These are phyloP conservation scores for Suillus sp. DNA, from an alignment of 768 basidiomycete genomes.

Conservation along the genomic window DNA sequence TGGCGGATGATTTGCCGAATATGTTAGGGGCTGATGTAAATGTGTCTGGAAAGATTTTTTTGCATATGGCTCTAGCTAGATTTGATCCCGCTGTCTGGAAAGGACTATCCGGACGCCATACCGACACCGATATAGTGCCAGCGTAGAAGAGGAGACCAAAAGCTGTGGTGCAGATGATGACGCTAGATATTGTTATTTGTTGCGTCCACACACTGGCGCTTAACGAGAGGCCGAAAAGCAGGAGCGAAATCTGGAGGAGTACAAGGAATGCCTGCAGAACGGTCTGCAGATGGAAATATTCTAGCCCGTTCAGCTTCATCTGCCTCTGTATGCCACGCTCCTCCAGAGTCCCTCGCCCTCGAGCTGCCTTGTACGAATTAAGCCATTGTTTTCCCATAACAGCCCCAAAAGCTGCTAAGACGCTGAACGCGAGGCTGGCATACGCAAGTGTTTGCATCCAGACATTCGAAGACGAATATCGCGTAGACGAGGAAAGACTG, in stretches of 20 bases:
- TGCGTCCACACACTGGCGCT: background rate
- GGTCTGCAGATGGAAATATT: background rate
- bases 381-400: constrained; percentile 9
- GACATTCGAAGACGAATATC: background rate
- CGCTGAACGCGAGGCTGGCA: background rate
- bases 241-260: background rate
- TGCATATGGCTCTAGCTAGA: background rate
- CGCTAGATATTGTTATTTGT: background rate
- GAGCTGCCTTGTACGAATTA: background rate
- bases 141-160: background rate
- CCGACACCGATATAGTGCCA: background rate
- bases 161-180: constrained; percentile 1
- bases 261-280: background rate
- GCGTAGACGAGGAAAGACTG: background rate
- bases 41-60: background rate
- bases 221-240: background rate
- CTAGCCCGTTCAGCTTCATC: background rate
- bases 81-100: background rate
- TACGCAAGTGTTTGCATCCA: constrained; percentile 2
- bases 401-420: background rate
- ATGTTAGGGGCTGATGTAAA: no score
- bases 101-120: background rate
- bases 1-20: background rate
- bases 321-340: background rate
- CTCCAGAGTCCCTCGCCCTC: background rate